Conservation (phyloP, 768 basidiomycete species). For the Auricularia heimuer region DNA sequence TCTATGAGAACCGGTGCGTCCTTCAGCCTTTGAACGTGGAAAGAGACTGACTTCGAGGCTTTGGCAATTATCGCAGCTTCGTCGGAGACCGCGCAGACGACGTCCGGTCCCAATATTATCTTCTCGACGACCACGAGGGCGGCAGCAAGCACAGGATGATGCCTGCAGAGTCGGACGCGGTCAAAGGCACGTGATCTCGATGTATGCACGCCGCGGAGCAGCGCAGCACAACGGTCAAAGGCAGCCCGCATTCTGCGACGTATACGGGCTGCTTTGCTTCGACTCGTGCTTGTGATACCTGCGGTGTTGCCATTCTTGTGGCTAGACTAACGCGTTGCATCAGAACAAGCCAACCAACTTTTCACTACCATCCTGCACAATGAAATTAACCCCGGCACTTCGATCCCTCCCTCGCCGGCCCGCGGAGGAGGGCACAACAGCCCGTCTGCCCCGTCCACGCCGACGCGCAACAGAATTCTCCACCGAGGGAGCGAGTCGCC, state of each 20-base stretch:
- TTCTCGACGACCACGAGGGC: slow-evolving; percentile 42
- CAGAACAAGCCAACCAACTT: no score
- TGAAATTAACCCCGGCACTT: no score
- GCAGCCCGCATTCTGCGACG: no score
- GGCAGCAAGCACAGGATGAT: slow-evolving; percentile 48
- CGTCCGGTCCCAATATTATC: slow-evolving; percentile 51
- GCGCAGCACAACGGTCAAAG: background rate
- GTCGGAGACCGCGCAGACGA: slow-evolving; percentile 53
- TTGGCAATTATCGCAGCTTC: slow-evolving; percentile 32
- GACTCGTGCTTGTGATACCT: no score
- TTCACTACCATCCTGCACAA: no score
- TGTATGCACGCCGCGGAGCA: slow-evolving; percentile 7
- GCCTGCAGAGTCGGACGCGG: slow-evolving; percentile 64
- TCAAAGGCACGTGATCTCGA: slow-evolving; percentile 42
- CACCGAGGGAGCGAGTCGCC: slow-evolving; percentile 40
- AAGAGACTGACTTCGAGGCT: background rate
- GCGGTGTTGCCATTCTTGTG: no score
- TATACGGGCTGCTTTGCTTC: no score
- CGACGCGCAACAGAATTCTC: slow-evolving; percentile 34
- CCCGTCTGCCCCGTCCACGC: slow-evolving; percentile 42
- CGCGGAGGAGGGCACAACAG: slow-evolving; percentile 15
- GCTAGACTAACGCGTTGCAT: no score
- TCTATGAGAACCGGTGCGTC: background rate
- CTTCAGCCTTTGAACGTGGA: background rate
- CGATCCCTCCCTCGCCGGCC: no score